A percentile compares a stretch with the other conserved stretches of the same genome.
phyloP scores from a whole-genome alignment of 2,329 filamentous ascomycete species.

The Madurella fahalii region DNA sequence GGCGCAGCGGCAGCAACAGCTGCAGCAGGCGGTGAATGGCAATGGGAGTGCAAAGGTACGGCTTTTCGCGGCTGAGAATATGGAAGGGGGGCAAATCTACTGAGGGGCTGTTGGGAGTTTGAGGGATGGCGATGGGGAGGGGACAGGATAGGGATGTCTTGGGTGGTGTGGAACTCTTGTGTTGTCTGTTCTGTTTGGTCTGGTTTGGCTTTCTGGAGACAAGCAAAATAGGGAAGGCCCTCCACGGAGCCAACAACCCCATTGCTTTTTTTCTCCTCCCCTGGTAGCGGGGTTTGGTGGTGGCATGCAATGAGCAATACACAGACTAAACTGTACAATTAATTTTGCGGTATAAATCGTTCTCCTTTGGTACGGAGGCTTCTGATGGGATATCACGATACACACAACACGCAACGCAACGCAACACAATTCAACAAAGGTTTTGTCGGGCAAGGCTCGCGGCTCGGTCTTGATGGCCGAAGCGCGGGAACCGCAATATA shows the following conservation, averaged over 20 bases:
- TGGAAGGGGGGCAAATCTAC: neutral
- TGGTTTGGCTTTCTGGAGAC: neutral
- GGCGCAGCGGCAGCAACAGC: neutral
- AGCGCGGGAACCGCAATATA: no score
- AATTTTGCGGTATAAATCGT: neutral
- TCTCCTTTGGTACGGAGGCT: neutral
- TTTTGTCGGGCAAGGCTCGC: no score
- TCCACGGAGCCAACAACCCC: neutral
- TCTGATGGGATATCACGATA: neutral
- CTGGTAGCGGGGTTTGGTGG: slow-evolving; percentile 3
- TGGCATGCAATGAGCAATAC: slow-evolving; percentile 1
- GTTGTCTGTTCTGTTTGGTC: slow-evolving; percentile 1
- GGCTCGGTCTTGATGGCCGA: no score
- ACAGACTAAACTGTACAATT: slow-evolving; percentile 10
- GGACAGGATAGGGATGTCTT: neutral
- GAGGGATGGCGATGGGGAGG: neutral
- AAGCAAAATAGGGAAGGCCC: neutral
- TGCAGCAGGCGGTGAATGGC: neutral
- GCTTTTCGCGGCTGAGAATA: neutral
- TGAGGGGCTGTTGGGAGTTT: slow-evolving; percentile 16
- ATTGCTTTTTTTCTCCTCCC: slow-evolving; percentile 2
- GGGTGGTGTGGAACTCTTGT: neutral
- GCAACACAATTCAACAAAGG: no score
- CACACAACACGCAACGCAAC: no score
- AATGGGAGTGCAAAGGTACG: neutral